These are phyloP conservation scores for Yamagishiella unicocca DNA, from an alignment of 139 green algal species.

Conservation along the genomic window DNA sequence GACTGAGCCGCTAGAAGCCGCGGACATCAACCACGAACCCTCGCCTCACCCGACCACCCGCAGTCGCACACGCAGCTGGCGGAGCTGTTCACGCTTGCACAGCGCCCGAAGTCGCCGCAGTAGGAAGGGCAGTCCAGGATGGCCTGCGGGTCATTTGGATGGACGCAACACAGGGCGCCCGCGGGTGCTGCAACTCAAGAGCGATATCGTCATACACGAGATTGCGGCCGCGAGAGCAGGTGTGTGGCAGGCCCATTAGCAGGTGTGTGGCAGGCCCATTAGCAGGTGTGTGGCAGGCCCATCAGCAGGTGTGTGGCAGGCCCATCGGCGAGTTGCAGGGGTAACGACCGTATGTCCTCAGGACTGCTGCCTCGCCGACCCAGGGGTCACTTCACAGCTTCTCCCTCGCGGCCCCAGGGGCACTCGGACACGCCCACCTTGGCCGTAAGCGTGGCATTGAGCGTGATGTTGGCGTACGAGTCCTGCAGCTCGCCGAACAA, in stretches of 20 bases:
- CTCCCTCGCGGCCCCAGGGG: too few species aligned
- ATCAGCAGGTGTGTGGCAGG: neutral
- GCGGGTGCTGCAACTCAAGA: too few species aligned
- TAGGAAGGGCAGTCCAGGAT: conserved; percentile 18
- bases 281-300: too few species aligned
- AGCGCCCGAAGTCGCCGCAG: conserved; percentile 40
- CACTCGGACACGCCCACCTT: too few species aligned
- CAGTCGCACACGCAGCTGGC: conserved; percentile 30
- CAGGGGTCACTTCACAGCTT: neutral
- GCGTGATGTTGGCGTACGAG: conserved; percentile 15
- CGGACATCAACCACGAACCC: too few species aligned
- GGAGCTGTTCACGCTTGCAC: neutral
- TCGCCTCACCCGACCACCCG: conserved; percentile 5
- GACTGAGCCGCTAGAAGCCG: too few species aligned
- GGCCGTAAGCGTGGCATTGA: neutral
- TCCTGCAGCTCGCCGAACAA: neutral
- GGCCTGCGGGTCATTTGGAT: neutral
- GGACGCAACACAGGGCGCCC: too few species aligned
- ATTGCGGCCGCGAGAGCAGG: too few species aligned
- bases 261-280: too few species aligned
- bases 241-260: too few species aligned
- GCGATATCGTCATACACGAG: too few species aligned
- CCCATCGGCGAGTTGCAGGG: neutral
- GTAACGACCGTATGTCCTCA: neutral
- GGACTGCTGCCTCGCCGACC: neutral